Evolutionary conservation across 1,139 yeast species (phyloP).

Genomic region (Taphrina wiesneri): DNA sequence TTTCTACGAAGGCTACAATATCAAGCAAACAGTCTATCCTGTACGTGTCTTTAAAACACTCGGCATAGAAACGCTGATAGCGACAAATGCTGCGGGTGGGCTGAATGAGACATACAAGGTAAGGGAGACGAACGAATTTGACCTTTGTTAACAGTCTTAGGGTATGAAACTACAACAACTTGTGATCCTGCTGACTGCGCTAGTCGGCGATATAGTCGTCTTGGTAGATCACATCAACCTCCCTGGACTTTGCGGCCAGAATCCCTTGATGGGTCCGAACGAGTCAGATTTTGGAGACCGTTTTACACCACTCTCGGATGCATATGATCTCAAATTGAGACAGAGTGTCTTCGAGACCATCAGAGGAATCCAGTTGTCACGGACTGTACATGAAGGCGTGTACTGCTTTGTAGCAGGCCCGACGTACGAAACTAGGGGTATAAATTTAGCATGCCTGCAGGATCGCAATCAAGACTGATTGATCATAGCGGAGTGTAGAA

Average conservation of each 20-base stretch:
- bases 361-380: conserved; percentile 49
- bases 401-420: conserved; percentile 90
- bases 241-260: conserved; percentile 86
- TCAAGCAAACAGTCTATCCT: conserved; percentile 82
- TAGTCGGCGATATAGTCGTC: conserved; percentile 79
- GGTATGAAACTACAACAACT: neutral
- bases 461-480: neutral
- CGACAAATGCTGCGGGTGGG: conserved; percentile 95
- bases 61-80: conserved; percentile 60
- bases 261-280: conserved; percentile 87
- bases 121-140: neutral
- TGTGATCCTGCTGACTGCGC: neutral
- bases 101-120: conserved; percentile 63
- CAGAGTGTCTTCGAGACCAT: conserved; percentile 53
- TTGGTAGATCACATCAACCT: conserved; percentile 74
- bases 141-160: neutral
- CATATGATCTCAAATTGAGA: conserved; percentile 76
- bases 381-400: conserved; percentile 80
- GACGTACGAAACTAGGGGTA: conserved; percentile 79
- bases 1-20: conserved; percentile 84
- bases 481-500: conserved; percentile 70
- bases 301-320: conserved; percentile 84
- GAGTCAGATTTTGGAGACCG: conserved; percentile 78
- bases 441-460: neutral
- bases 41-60: conserved; percentile 69